A percentile compares a stretch with the other conserved stretches of the same genome.
Conservation (phyloP, 306 rosid species). For the Begonia masoniana region DNA sequence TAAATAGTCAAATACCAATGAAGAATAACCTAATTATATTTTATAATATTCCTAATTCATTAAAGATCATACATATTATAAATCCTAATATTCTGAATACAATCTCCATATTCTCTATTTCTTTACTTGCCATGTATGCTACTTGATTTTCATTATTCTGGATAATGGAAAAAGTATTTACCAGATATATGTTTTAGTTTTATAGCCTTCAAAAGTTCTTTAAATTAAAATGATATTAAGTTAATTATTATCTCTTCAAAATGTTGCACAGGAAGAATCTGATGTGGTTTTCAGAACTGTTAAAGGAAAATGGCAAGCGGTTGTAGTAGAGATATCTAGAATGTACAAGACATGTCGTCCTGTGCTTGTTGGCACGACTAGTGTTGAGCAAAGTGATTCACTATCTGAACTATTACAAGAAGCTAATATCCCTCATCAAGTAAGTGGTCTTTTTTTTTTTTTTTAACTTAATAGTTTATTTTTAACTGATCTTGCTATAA, state of each 20-base stretch:
- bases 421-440: conserved; percentile 87
- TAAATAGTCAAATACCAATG: too few relatives aligned
- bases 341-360: conserved; percentile 91
- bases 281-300: conserved; percentile 94
- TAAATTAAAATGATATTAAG: neutral
- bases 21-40: too few relatives aligned
- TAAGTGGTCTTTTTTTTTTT: conserved; percentile 9
- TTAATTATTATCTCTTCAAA: conserved; percentile 14
- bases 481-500: too few relatives aligned
- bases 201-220: conserved; percentile 5
- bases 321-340: conserved; percentile 94
- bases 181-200: too few relatives aligned
- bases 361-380: conserved; percentile 97
- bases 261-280: conserved; percentile 69
- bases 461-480: too few relatives aligned
- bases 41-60: too few relatives aligned
- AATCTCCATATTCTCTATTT: too few relatives aligned
- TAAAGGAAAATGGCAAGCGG: conserved; percentile 91
- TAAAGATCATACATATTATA: too few relatives aligned
- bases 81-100: too few relatives aligned
- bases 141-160: too few relatives aligned
- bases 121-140: too few relatives aligned
- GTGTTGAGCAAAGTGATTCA: conserved; percentile 95
- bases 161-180: too few relatives aligned
- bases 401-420: conserved; percentile 74